Evolutionary conservation across 2,329 filamentous ascomycete species (phyloP), one percentile per base, ranked within the genome.

Genomic region (Sporothrix sp.): DNA sequence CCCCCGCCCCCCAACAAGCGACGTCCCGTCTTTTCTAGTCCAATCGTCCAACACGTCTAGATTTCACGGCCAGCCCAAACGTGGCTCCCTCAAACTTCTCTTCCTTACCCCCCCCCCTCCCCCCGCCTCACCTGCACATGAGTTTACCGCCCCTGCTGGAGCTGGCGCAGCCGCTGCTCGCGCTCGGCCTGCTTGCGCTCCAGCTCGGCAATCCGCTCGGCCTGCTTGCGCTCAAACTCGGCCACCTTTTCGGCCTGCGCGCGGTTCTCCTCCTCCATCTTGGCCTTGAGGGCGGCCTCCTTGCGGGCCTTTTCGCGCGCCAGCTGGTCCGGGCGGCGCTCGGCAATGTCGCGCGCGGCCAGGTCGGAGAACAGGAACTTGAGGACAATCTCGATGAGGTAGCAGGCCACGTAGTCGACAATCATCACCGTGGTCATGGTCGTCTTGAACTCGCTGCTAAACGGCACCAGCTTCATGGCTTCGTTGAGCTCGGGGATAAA

Each of bases 401-500:
- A 97, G 72, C 93, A 98, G 13, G 84, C 85, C 2, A 71, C 79
- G 63, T 90, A 98, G 67, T 98, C 93, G 32, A 91, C 61, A 7
- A 90, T 66, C 93, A 98, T 98, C 61, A 87, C 75, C 1, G 71
- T 67, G 0, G 88, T 94, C 72, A 98, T 82, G 48, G 84, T 91
- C 38, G 77, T 64, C 74, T 95, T 95, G 78, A 98, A 98, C 60
- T 95, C 87, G 3, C 75, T 75, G 28, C 74, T 84, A 68, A 98
- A 98, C 3, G 87, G 87, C 4, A 98, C 93, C 1, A 98, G 81
- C 63, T 85, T 88, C 71, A 98, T 84, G 67, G 87, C 84, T 68
- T 91, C 79, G 69, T 97, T 98, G 67, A 98, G 82, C 65, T 97
- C 93, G 2, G 93, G 93, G 44, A 97, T 76, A 61, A 98, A 88